phyloP scores from a whole-genome alignment of 2,329 filamentous ascomycete species.

The Macrophomina tecta region DNA sequence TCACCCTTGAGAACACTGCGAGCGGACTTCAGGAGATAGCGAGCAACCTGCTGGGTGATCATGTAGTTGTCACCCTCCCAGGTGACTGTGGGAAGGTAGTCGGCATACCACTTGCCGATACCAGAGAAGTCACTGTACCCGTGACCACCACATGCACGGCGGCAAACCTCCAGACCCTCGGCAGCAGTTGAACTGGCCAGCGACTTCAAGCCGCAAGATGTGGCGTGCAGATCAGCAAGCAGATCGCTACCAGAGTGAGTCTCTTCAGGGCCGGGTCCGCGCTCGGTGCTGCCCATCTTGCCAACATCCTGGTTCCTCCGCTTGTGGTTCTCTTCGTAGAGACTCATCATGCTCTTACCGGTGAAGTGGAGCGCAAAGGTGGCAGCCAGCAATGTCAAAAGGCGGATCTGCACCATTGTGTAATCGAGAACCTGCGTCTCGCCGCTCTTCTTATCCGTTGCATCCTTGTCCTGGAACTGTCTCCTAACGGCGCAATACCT shows the following conservation, averaged over 20 bases:
- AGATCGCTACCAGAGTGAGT: slow-evolving; percentile 69
- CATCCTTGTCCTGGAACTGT: slow-evolving; percentile 80
- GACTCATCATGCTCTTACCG: slow-evolving; percentile 74
- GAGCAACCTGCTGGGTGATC: slow-evolving; percentile 79
- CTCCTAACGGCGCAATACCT: slow-evolving; percentile 75
- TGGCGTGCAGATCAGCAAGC: slow-evolving; percentile 76
- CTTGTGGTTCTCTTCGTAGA: slow-evolving; percentile 76
- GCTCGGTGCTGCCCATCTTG: slow-evolving; percentile 50
- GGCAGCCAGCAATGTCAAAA: slow-evolving; percentile 73
- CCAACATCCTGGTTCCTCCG: slow-evolving; percentile 60
- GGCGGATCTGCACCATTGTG: slow-evolving; percentile 78
- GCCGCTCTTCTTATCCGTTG: slow-evolving; percentile 60
- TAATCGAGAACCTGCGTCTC: slow-evolving; percentile 82
- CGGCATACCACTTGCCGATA: slow-evolving; percentile 76
- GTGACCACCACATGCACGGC: slow-evolving; percentile 77
- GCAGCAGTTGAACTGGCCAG: slow-evolving; percentile 73
- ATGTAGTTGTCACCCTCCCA: slow-evolving; percentile 86
- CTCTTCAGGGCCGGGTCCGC: slow-evolving; percentile 72
- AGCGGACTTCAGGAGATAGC: slow-evolving; percentile 77
- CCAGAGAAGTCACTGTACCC: slow-evolving; percentile 77
- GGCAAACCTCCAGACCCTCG: slow-evolving; percentile 76
- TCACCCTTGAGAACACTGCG: slow-evolving; percentile 71
- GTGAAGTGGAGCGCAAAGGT: slow-evolving; percentile 83
- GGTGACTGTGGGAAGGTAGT: slow-evolving; percentile 74
- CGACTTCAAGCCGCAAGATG: slow-evolving; percentile 77